Evolutionary conservation across 176 grass and related monocot species (phyloP), one percentile per base, ranked within the genome.

Genomic region (Carex scoparia): DNA sequence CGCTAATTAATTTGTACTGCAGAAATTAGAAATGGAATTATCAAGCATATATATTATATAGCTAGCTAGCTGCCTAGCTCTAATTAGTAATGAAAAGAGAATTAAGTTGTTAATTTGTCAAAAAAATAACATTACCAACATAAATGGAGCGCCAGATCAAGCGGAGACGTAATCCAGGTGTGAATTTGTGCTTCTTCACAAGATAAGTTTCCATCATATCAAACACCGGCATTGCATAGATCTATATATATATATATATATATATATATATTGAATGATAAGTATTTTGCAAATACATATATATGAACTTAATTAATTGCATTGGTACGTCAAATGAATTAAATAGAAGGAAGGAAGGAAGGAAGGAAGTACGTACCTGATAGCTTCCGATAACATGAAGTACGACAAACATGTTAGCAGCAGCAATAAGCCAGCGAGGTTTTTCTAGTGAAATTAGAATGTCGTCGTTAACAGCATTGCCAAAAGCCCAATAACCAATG

Each of bases 311-410:
- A 23, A 23, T 23, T 23, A 23, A 23, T 23, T 23, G 23, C 23
- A 23, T 23, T 23, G 23, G 23, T 23, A 23, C 23, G 23, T 23
- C 23, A 23, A 23, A 23, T 23, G 23, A 23, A 23, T 23, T 23
- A 23, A 23, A 23, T 23, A 23, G 23, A 23, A 23, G 23, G 23
- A 23, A 23, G 23, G 23, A 23, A 23, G 23, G 23, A 23, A 23
- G 23, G 23, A 23, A 23, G 23, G 23, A 23, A 23, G 23, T 23
- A 23, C 23, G 23, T 23, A 89, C 85, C 90, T 88, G 90, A 85
- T 91, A 91, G n/a, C 86, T 86, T n/a, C 90, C 90, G 7, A 91
- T 33, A 66, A 91, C 90, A 69, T 88, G 90, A 27, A 88, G 3
- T 18, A 86, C 84, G 0, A 91, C 90, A 23, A 88, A 59, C 13